A percentile compares a stretch with the other conserved stretches of the same genome.
Conservation (phyloP, 2,329 filamentous ascomycete species). For the Talaromyces sp. region DNA sequence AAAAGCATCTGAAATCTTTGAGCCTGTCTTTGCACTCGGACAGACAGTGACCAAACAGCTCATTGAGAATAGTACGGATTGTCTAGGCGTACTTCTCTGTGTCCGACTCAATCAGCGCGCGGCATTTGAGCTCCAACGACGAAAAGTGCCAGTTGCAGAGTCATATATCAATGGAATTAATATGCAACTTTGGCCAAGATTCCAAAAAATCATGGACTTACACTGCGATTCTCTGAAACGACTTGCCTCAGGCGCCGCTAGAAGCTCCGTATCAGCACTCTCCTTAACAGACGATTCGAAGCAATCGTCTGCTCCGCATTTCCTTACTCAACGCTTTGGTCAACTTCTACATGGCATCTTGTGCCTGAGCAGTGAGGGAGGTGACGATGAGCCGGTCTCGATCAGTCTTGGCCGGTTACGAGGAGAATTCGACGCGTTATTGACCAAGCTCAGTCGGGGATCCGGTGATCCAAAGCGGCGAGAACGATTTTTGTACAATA, state of each 20-base stretch:
- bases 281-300: constrained; percentile 47
- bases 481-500: constrained; percentile 88
- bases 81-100: constrained; percentile 81
- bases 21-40: constrained; percentile 82
- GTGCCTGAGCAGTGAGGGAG: constrained; percentile 78
- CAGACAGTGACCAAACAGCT: constrained; percentile 72
- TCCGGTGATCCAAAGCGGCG: constrained; percentile 72
- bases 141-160: constrained; percentile 84
- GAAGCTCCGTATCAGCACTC: constrained; percentile 52
- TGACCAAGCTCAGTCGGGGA: constrained; percentile 75
- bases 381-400: constrained; percentile 88
- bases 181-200: constrained; percentile 94
- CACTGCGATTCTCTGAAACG: constrained; percentile 83
- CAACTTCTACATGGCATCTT: constrained; percentile 86
- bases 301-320: constrained; percentile 67
- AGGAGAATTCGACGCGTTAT: constrained; percentile 76
- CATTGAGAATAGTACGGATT: constrained; percentile 73
- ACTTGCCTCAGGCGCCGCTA: constrained; percentile 47
- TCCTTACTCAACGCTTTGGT: constrained; percentile 90
- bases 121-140: constrained; percentile 87
- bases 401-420: constrained; percentile 74
- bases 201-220: constrained; percentile 89
- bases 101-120: constrained; percentile 91
- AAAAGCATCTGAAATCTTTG: constrained; percentile 83
- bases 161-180: constrained; percentile 90